phyloP scores from a whole-genome alignment of 2,329 filamentous ascomycete species.

The Cercospora sp. region DNA sequence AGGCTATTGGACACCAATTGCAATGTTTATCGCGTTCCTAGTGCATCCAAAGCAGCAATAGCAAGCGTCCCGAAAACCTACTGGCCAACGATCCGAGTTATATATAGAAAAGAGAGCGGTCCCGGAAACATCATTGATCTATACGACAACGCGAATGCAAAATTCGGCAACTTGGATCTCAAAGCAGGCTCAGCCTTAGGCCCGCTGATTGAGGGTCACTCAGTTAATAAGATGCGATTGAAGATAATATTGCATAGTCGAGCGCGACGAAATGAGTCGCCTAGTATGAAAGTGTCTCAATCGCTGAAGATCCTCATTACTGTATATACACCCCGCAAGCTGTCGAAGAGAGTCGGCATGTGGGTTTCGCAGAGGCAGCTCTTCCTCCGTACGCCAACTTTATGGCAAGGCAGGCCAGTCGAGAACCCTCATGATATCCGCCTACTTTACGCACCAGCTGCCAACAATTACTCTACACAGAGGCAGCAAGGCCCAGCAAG shows the following conservation, averaged over 20 bases:
- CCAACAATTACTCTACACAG: conserved; percentile 4
- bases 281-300: conserved; percentile 63
- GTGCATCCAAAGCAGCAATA: conserved; percentile 14
- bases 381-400: conserved; percentile 65
- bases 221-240: conserved; percentile 65
- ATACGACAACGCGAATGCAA: conserved; percentile 67
- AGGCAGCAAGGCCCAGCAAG: conserved; percentile 14
- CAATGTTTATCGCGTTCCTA: conserved; percentile 31
- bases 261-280: conserved; percentile 63
- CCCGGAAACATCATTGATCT: conserved; percentile 63
- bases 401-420: conserved; percentile 68
- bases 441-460: conserved; percentile 39
- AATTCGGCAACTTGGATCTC: conserved; percentile 75
- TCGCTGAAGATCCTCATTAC: conserved; percentile 69
- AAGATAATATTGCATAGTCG: conserved; percentile 70
- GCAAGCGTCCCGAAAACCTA: conserved; percentile 23
- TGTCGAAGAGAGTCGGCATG: conserved; percentile 65
- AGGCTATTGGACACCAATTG: conserved; percentile 29
- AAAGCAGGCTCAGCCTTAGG: conserved; percentile 67
- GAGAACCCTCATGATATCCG: conserved; percentile 69
- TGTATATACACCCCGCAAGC: conserved; percentile 73
- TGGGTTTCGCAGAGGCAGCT: conserved; percentile 67
- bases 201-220: conserved; percentile 67
- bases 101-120: conserved; percentile 55
- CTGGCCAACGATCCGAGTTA: conserved; percentile 74